Evolutionary conservation across 1,284 basidiomycete species (phyloP).

Genomic region (Rhodotorula sp.): DNA sequence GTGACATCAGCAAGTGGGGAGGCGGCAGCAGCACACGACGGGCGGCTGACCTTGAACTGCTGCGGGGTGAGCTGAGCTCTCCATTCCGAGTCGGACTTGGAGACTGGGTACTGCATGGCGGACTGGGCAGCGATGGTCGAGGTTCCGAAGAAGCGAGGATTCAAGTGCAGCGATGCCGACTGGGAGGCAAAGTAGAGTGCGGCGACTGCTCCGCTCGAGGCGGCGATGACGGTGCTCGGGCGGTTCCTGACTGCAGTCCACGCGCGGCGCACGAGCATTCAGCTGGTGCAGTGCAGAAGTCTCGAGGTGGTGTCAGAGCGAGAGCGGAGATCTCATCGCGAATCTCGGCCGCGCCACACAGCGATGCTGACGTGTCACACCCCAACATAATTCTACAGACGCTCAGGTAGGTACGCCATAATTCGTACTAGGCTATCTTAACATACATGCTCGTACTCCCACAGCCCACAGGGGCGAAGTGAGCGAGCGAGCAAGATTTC

Average conservation of each 20-base stretch:
- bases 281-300: neutral
- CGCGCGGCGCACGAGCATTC: neutral
- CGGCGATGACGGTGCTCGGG: constrained; percentile 14
- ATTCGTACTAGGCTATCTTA: neutral
- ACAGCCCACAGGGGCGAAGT: neutral
- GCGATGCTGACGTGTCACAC: no score
- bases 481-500: neutral
- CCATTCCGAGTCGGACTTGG: constrained; percentile 31
- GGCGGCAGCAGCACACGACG: neutral
- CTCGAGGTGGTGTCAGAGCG: neutral
- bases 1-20: neutral
- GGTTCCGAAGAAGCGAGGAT: neutral
- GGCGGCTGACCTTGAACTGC: constrained; percentile 36
- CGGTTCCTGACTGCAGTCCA: neutral
- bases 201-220: constrained; percentile 17
- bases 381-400: no score
- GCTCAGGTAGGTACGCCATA: no score
- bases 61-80: constrained; percentile 27
- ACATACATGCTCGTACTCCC: neutral
- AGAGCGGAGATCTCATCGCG: neutral
- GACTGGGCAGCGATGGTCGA: constrained; percentile 1
- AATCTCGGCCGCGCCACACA: no score
- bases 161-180: neutral
- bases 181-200: constrained; percentile 1
- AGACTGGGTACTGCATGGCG: constrained; percentile 9